Evolutionary conservation across 352 stramenopile species (phyloP).

Genomic region (Thraustochytrium sp.): DNA sequence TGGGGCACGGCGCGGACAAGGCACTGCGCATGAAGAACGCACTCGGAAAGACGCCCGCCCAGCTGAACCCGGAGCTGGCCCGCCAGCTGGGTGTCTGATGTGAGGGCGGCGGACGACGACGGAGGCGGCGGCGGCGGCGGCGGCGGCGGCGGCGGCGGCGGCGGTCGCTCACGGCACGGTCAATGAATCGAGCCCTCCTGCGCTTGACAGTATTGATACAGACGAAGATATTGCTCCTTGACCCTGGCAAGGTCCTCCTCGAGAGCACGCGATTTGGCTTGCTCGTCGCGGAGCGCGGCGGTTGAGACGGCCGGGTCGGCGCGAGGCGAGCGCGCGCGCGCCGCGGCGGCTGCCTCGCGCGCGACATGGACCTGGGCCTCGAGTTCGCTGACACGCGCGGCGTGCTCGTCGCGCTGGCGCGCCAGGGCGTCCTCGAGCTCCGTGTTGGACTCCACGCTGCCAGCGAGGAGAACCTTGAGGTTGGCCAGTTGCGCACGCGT

Average conservation of each 20-base stretch:
- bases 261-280: background rate
- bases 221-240: constrained; percentile 19
- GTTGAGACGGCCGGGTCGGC: background rate
- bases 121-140: too few relatives aligned
- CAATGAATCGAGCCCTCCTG: too few relatives aligned
- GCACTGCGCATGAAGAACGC: constrained; percentile 5
- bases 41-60: constrained; percentile 13
- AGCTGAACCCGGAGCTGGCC: constrained; percentile 7
- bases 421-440: background rate
- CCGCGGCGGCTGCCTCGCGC: background rate
- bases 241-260: background rate
- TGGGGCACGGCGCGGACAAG: background rate
- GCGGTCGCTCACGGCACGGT: too few relatives aligned
- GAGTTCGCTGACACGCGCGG: background rate
- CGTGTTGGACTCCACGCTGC: background rate
- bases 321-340: background rate
- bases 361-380: background rate
- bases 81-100: background rate
- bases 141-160: too few relatives aligned
- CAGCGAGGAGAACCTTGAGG: background rate
- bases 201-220: constrained; percentile 6
- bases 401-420: background rate
- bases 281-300: background rate
- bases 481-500: background rate
- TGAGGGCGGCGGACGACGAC: too few relatives aligned